phyloP scores from a whole-genome alignment of 345 rosid species.

The Adansonia digitata region DNA sequence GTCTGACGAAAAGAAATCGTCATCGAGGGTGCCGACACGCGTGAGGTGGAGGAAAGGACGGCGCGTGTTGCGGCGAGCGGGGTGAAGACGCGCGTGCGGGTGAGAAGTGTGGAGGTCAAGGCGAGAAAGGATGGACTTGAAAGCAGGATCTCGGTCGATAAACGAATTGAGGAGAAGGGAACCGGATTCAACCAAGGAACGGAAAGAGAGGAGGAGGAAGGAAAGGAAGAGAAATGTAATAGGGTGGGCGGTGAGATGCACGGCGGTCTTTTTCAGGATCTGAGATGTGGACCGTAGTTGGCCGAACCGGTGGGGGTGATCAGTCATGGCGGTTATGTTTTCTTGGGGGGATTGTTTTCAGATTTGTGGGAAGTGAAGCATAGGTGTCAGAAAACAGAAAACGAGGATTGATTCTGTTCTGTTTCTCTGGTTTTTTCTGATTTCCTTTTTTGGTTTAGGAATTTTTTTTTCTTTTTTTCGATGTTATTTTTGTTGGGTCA shows the following conservation, averaged over 20 bases:
- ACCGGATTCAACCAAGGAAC: slow-evolving; percentile 67
- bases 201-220: slow-evolving; percentile 75
- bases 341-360: not conserved
- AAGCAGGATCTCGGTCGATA: slow-evolving; percentile 82
- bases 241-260: slow-evolving; percentile 44
- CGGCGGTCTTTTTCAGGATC: slow-evolving; percentile 48
- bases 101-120: slow-evolving; percentile 45
- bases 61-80: slow-evolving; percentile 39
- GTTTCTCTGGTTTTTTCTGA: not conserved
- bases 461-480: not conserved
- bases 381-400: not conserved
- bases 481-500: not conserved
- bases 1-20: slow-evolving; percentile 76
- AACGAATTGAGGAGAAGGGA: slow-evolving; percentile 56
- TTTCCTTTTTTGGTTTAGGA: not conserved
- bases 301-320: slow-evolving; percentile 37
- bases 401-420: too few relatives aligned
- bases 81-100: slow-evolving; percentile 15
- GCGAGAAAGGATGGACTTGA: slow-evolving; percentile 77
- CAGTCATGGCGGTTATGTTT: slow-evolving; percentile 46
- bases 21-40: slow-evolving; percentile 77
- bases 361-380: slow-evolving; percentile 10
- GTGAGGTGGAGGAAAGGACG: slow-evolving; percentile 82
- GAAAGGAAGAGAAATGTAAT: slow-evolving; percentile 67
- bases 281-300: slow-evolving; percentile 63